These are phyloP conservation scores for Coccomyxa subellipsoidea DNA, from an alignment of 163 green algal species.

Conservation along the genomic window DNA sequence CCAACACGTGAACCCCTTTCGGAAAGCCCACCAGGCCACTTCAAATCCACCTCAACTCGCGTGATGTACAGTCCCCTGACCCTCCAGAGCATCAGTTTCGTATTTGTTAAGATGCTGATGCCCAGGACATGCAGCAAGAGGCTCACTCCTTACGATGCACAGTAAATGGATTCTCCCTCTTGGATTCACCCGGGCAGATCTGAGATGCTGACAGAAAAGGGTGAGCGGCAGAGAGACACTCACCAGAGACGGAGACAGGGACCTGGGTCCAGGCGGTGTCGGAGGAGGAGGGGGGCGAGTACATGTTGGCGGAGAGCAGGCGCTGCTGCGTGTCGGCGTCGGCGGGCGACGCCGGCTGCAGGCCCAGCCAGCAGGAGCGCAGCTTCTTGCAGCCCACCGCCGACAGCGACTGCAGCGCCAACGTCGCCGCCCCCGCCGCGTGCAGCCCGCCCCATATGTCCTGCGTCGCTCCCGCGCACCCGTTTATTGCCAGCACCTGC, in stretches of 20 bases:
- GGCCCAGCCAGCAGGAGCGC: constrained; percentile 36
- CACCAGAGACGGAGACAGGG: constrained; percentile 19
- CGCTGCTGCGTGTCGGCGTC: neutral
- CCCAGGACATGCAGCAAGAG: too few species aligned
- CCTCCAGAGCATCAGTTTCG: too few species aligned
- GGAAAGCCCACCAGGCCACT: too few species aligned
- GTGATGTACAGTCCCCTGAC: too few species aligned
- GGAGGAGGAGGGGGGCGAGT: neutral
- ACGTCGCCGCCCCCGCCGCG: neutral
- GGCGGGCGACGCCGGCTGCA: neutral
- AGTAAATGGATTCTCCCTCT: too few species aligned
- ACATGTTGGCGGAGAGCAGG: constrained; percentile 4
- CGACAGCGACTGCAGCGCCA: constrained; percentile 28
- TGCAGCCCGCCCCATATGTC: constrained; percentile 23
- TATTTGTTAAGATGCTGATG: too few species aligned
- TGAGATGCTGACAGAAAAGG: too few species aligned
- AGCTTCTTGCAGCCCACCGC: constrained; percentile 45
- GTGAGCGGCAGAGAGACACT: too few species aligned
- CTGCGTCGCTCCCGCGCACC: constrained; percentile 28
- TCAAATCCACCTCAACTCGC: too few species aligned
- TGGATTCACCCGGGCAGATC: too few species aligned
- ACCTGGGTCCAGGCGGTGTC: constrained; percentile 17
- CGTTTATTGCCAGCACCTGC: constrained; percentile 33
- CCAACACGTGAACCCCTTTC: too few species aligned
- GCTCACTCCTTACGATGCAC: too few species aligned